A percentile compares a stretch with the other conserved stretches of the same genome.
These are phyloP conservation scores for Flammula alnicola DNA, from an alignment of 1,284 basidiomycete species.

Conservation along the genomic window DNA sequence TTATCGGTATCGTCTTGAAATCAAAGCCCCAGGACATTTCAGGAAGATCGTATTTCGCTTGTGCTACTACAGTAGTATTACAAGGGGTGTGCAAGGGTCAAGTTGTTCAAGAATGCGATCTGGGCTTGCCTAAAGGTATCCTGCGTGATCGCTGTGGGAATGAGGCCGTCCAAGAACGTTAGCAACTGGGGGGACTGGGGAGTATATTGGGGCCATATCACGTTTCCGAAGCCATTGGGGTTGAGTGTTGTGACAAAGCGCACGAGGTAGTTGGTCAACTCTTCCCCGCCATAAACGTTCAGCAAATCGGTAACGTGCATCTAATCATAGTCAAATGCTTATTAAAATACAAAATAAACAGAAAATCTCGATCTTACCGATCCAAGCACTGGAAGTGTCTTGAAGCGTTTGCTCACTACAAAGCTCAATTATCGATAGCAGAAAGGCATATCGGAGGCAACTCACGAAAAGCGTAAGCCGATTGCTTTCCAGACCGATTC, in stretches of 20 bases:
- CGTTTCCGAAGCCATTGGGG: slow-evolving; percentile 26
- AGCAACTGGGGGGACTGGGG: slow-evolving; percentile 21
- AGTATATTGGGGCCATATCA: slow-evolving; percentile 32
- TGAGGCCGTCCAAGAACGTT: slow-evolving; percentile 25
- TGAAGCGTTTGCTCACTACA: slow-evolving; percentile 50
- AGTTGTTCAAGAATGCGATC: slow-evolving; percentile 27
- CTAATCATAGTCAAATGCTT: slow-evolving; percentile 10
- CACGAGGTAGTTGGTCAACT: slow-evolving; percentile 32
- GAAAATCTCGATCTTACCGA: slow-evolving; percentile 37
- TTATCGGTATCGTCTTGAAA: too few relatives aligned
- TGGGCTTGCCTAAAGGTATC: slow-evolving; percentile 28
- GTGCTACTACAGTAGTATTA: slow-evolving; percentile 4
- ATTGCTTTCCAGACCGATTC: slow-evolving; percentile 44
- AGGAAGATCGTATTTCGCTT: too few relatives aligned
- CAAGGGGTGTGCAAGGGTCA: slow-evolving; percentile 29
- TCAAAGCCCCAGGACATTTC: too few relatives aligned
- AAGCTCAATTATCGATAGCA: neutral
- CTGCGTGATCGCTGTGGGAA: slow-evolving; percentile 24
- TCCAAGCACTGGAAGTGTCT: slow-evolving; percentile 45
- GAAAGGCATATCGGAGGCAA: neutral
- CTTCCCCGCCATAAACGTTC: slow-evolving; percentile 36
- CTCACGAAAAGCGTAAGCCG: slow-evolving; percentile 51
- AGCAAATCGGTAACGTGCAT: slow-evolving; percentile 35
- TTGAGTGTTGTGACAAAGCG: slow-evolving; percentile 30
- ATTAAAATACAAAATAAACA: neutral